Percentiles rank a stretch among this genome's conserved stretches.
phyloP scores from a whole-genome alignment of 2,329 filamentous ascomycete genomes.

The Ampelomyces quisqualis region DNA sequence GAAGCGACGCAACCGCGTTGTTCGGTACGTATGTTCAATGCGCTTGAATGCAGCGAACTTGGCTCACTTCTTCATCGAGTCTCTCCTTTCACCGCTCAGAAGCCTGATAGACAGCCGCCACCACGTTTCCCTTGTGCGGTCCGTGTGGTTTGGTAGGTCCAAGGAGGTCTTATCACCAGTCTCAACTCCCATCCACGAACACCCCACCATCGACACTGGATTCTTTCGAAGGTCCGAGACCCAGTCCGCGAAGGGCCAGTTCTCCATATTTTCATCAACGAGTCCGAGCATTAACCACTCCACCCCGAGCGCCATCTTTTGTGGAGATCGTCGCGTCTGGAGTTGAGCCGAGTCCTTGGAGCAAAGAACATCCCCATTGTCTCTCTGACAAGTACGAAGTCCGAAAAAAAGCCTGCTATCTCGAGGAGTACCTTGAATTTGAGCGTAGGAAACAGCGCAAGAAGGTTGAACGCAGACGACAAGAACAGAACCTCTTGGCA shows the following conservation, averaged over 20 bases:
- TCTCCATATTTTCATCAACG: constrained; percentile 5
- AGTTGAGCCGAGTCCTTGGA: constrained; percentile 2
- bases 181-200: constrained; percentile 9
- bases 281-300: not conserved
- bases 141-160: constrained; percentile 9
- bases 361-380: constrained; percentile 1
- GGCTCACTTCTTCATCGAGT: no score
- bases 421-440: constrained; percentile 9
- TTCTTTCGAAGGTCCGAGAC: constrained; percentile 12
- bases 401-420: constrained; percentile 4
- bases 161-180: constrained; percentile 6
- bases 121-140: constrained; percentile 14
- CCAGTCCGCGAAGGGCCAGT: constrained; percentile 5
- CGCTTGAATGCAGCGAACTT: no score
- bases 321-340: constrained; percentile 5
- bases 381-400: not conserved
- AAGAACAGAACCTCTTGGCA: constrained; percentile 7
- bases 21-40: no score
- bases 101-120: no score
- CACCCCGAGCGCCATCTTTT: constrained; percentile 4
- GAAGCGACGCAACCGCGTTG: no score
- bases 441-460: constrained; percentile 6
- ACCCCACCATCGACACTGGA: constrained; percentile 8
- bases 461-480: constrained; percentile 7
- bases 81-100: no score